Conservation (phyloP, 2,329 filamentous ascomycete species). For the Gnomoniopsis smithogilvyi region DNA sequence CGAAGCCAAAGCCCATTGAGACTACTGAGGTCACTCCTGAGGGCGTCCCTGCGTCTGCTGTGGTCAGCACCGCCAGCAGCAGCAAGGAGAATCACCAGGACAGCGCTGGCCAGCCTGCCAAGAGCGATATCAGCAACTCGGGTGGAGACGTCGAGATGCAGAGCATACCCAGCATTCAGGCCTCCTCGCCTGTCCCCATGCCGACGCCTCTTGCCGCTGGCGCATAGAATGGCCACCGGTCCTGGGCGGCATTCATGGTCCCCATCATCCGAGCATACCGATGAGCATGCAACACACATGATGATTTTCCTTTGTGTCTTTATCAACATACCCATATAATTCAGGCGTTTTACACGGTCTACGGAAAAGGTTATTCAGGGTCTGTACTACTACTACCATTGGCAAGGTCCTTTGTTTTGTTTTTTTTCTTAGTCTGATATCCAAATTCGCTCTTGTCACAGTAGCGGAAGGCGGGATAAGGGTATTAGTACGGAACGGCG, state of each 20-base stretch:
- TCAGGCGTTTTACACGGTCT: not conserved
- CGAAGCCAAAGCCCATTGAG: constrained; percentile 49
- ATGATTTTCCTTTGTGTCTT: not conserved
- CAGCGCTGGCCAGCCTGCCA: constrained; percentile 43
- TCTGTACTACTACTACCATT: not conserved
- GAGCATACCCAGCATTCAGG: constrained; percentile 47
- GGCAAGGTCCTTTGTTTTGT: not conserved
- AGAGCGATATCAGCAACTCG: constrained; percentile 41
- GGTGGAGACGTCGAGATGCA: constrained; percentile 50
- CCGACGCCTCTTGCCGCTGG: constrained; percentile 39
- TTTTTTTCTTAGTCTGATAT: not conserved
- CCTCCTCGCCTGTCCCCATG: constrained; percentile 49
- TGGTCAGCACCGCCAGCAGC: constrained; percentile 42
- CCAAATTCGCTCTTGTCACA: not conserved
- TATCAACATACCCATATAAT: not conserved
- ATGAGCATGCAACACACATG: not conserved
- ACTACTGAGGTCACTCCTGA: constrained; percentile 38
- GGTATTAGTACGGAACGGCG: not conserved
- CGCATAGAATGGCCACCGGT: constrained; percentile 23
- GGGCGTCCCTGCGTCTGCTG: constrained; percentile 43
- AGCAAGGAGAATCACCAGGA: constrained; percentile 65
- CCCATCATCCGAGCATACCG: not conserved
- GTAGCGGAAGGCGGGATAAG: not conserved
- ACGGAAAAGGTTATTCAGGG: not conserved
- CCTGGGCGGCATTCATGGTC: not conserved